These are phyloP conservation scores for Scutellaria galericulata DNA, from an alignment of 257 asterid species.

Conservation along the genomic window DNA sequence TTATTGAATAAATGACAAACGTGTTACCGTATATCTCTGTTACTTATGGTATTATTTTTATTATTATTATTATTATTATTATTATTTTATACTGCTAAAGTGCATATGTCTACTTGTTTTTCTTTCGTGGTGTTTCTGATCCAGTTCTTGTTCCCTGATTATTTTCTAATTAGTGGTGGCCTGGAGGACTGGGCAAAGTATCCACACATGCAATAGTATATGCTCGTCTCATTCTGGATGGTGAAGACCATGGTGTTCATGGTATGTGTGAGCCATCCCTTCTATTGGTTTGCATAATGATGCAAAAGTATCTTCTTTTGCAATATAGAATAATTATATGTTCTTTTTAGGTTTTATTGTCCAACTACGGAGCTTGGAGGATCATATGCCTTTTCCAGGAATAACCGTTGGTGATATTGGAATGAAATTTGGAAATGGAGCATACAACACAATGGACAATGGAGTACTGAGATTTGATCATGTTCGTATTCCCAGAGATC, in stretches of 20 bases:
- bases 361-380: conserved; percentile 89
- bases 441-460: conserved; percentile 96
- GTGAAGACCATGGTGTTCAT: conserved; percentile 85
- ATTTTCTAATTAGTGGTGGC: conserved; percentile 85
- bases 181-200: conserved; percentile 98
- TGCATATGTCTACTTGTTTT: neutral
- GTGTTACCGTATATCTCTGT: conserved; percentile 5
- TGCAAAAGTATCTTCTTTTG: conserved; percentile 9
- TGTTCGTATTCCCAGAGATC: conserved; percentile 93
- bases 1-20: conserved; percentile 28
- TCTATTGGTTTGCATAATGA: conserved; percentile 27
- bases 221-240: conserved; percentile 87
- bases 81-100: conserved; percentile 8
- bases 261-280: conserved; percentile 50
- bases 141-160: conserved; percentile 31
- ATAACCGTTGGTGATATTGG: conserved; percentile 95
- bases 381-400: conserved; percentile 89
- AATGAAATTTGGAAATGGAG: conserved; percentile 98
- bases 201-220: conserved; percentile 90
- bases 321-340: conserved; percentile 6
- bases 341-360: conserved; percentile 74
- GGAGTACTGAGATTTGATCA: conserved; percentile 88
- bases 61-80: neutral
- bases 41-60: conserved; percentile 6
- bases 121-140: conserved; percentile 7